Evolutionary conservation across 2,329 filamentous ascomycete species (phyloP).

Genomic region (Onygenales sp.): DNA sequence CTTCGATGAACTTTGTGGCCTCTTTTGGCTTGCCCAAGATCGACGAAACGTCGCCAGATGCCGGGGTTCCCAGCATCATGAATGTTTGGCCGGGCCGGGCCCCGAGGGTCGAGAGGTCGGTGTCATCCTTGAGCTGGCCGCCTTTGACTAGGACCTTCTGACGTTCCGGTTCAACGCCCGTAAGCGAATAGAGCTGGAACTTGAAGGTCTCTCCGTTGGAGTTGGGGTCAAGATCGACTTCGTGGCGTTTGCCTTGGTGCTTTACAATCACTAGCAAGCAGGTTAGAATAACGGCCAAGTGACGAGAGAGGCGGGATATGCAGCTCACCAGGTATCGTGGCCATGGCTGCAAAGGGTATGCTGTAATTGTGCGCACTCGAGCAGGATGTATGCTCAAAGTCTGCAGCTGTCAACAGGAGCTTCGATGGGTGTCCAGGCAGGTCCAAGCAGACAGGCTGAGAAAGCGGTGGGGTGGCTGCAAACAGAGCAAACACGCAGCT

Average conservation of each 20-base stretch:
- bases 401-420: no score
- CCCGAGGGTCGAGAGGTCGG: constrained; percentile 70
- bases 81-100: constrained; percentile 79
- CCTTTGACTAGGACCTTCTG: constrained; percentile 96
- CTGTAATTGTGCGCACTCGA: constrained; percentile 3
- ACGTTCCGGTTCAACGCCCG: constrained; percentile 87
- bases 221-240: constrained; percentile 79
- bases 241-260: constrained; percentile 89
- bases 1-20: constrained; percentile 79
- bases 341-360: constrained; percentile 33
- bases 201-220: constrained; percentile 90
- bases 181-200: constrained; percentile 88
- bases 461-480: constrained; percentile 17
- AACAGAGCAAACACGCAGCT: constrained; percentile 22
- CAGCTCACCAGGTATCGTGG: constrained; percentile 45
- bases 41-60: constrained; percentile 48
- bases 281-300: neutral
- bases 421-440: no score
- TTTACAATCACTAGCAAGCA: constrained; percentile 67
- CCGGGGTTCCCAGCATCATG: constrained; percentile 94
- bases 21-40: constrained; percentile 66
- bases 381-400: constrained; percentile 1
- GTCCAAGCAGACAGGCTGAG: constrained; percentile 3
- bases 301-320: neutral
- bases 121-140: constrained; percentile 90